Base-by-base conservation (phyloP, 2,329 filamentous ascomycete genomes). In the Didymella pinodella region DNA sequence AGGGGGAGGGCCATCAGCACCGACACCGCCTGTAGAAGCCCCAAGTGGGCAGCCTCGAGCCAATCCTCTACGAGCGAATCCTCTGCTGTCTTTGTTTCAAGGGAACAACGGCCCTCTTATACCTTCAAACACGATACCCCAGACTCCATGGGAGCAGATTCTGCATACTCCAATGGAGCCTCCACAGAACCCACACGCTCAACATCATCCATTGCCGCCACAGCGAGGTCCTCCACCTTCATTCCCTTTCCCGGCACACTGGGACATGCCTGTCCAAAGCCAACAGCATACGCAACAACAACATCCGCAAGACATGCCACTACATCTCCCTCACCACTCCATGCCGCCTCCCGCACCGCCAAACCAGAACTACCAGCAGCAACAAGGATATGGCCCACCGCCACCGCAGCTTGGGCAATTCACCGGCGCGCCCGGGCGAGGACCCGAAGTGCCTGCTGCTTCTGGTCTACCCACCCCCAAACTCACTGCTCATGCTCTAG, bases 381-480 rank as follows among this genome's bases (percentile, higher is more conserved):
- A 54, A 32, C 60, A 25, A 54, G 54, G 47, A 45, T 48, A 47
- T 78, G 78, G 36, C 81, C 81, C 18, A 70, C 71, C 38, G 38
- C 67, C 75, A 22, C 46, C 40, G 29, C 31, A 53, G 16, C 62
- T 61, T 26, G 63, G 63, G 8, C 77, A 76, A n/a, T 71, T 72
- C 31, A 65, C 72, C 6, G 75, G 57, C 51, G 75, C 68, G 49
- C 77, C 78, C 55, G 78, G 78, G n/a, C 49, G 67, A 50, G 53
- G 53, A 16, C 78, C 81, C 40, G 73, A 76, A 34, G 80, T 84
- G 29, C 86, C 86, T 1, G 80, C 84, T 32, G 84, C 86, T 5
- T 73, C 86, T 65, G 84, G 84, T 50, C 70, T 89, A 25, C 86
- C 86, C 16, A 79, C 83, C 38, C 85, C 85, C 7, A 85, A 83